Base-by-base conservation (phyloP, 768 basidiomycete species). In the Coprinopsis strossmayeri region DNA sequence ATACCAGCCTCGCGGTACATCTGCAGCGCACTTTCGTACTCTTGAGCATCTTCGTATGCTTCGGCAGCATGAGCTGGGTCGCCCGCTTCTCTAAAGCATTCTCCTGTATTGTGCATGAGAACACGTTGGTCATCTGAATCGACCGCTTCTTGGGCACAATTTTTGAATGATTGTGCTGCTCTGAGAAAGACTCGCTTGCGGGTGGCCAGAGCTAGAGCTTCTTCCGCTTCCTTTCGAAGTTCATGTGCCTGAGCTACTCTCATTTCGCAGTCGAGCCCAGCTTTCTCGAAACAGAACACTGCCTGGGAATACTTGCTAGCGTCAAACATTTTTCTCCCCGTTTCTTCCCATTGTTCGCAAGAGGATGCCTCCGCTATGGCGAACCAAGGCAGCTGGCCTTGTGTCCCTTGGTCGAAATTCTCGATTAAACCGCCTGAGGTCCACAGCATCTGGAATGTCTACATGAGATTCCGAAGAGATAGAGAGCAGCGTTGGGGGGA, bases 281-380 rank as follows among this genome's bases (percentile, higher is more conserved):
- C 83, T 2, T 73, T 69, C 68, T 56, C 52, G 37, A 55, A 60
- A 20, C 53, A 52, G 32, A 53, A 52, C 66, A 69, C 74, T 0
- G 82, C 79, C 52, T 83, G 76, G 2, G 67, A 53, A 53, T 76
- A 84, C 20, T 67, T 66, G 39, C 71, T 68, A 41, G 73, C 67
- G 3, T 61, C 52, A 45, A 72, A 13, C 71, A 53, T 24, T 58
- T 61, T 41, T 55, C 60, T 25, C 68, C 72, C 35, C 58, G 55
- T 3, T 49, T 55, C 43, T 61, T 63, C n/a, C 69, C 71, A 72
- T 49, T 74, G 68, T 48, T 68, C 63, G 5, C 58, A 55, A 17
- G 77, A 70, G 2, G 83, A 85, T 0, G 72, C 65, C 1, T 73
- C 75, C n/a, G n/a, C n/a, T n/a, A n/a, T n/a, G 0, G 79, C 80